phyloP scores from a whole-genome alignment of 1,284 basidiomycete genomes.

The Peniophora sp. region DNA sequence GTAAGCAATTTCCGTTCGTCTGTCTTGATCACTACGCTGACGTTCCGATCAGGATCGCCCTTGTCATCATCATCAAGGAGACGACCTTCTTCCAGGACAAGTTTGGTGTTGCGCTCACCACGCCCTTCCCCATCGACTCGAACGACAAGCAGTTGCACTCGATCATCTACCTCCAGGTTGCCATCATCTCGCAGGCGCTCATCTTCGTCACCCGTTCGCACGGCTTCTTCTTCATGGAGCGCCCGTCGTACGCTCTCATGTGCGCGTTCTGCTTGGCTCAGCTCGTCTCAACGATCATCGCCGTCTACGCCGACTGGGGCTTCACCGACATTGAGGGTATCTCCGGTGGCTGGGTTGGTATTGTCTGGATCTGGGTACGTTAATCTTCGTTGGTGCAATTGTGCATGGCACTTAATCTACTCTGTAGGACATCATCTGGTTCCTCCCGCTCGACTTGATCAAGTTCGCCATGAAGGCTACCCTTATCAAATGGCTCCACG shows the following conservation, averaged over 20 bases:
- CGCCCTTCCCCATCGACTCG: slow-evolving; percentile 30
- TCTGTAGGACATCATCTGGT: slow-evolving; percentile 84
- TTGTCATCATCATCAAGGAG: slow-evolving; percentile 82
- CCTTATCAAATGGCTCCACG: slow-evolving; percentile 77
- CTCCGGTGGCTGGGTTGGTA: slow-evolving; percentile 93
- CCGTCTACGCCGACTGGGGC: slow-evolving; percentile 87
- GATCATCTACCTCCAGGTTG: slow-evolving; percentile 86
- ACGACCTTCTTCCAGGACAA: slow-evolving; percentile 86
- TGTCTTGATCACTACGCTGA: slow-evolving; percentile 12
- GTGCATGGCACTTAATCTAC: slow-evolving; percentile 5
- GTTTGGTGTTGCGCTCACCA: slow-evolving; percentile 65
- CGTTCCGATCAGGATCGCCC: slow-evolving; percentile 45
- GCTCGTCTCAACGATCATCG: slow-evolving; percentile 92
- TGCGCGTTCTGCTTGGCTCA: slow-evolving; percentile 89
- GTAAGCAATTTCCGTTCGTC: slow-evolving; percentile 32
- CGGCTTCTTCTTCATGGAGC: slow-evolving; percentile 97
- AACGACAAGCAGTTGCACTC: slow-evolving; percentile 78
- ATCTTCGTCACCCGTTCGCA: slow-evolving; percentile 97
- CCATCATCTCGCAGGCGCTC: slow-evolving; percentile 96
- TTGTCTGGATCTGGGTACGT: slow-evolving; percentile 91
- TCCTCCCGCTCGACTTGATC: slow-evolving; percentile 89
- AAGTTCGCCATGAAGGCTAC: slow-evolving; percentile 96
- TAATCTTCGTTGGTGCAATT: neutral
- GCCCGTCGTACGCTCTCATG: slow-evolving; percentile 86
- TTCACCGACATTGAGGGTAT: slow-evolving; percentile 76